phyloP scores from a whole-genome alignment of 2,329 filamentous ascomycete species.

The Penicillium fuscoglaucum region DNA sequence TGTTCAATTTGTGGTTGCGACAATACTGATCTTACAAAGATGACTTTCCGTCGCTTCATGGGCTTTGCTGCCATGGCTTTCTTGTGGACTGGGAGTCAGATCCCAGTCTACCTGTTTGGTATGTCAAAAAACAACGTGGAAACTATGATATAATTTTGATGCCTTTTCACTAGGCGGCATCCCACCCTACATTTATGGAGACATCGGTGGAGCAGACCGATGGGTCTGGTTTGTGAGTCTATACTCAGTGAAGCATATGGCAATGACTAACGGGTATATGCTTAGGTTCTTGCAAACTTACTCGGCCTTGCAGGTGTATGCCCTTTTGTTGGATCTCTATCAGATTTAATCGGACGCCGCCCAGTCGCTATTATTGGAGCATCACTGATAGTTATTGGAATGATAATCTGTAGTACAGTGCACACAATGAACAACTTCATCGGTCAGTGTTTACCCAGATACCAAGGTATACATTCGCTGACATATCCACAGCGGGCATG shows the following conservation, averaged over 20 bases:
- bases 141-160: constrained; percentile 7
- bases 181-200: constrained; percentile 58
- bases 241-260: background rate
- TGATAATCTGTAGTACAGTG: constrained; percentile 60
- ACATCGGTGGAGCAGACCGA: constrained; percentile 60
- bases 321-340: constrained; percentile 66
- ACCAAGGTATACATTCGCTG: background rate
- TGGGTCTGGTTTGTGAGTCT: constrained; percentile 60
- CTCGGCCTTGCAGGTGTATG: constrained; percentile 58
- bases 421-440: constrained; percentile 63
- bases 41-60: constrained; percentile 56
- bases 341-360: constrained; percentile 63
- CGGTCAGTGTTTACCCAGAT: constrained; percentile 45
- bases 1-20: background rate
- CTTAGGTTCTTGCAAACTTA: constrained; percentile 52
- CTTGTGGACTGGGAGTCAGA: constrained; percentile 62
- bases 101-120: constrained; percentile 57
- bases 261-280: background rate
- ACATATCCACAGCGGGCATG: constrained; percentile 48
- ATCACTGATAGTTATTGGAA: constrained; percentile 56
- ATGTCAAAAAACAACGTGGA: constrained; percentile 8
- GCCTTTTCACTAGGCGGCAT: constrained; percentile 39
- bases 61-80: constrained; percentile 60
- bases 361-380: constrained; percentile 60
- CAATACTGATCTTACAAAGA: constrained; percentile 30